Conservation (phyloP, 257 asterid species). For the Gentiana macrophylla region DNA sequence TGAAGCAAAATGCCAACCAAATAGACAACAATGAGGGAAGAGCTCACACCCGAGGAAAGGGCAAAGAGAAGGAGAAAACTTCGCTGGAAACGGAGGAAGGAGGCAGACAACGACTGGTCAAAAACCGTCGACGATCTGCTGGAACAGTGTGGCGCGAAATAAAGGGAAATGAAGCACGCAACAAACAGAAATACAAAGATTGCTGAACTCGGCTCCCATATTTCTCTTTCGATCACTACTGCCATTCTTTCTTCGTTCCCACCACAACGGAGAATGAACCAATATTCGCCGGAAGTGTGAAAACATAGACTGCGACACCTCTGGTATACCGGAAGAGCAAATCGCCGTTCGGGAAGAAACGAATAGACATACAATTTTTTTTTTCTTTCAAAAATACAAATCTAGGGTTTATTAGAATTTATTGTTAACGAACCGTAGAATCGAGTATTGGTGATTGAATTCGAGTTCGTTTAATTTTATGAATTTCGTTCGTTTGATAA, state of each 20-base stretch:
- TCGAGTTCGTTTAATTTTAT: too few relatives aligned
- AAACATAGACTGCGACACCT: background rate
- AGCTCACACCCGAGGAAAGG: conserved; percentile 56
- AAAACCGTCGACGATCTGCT: conserved; percentile 28
- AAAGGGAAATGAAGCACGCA: conserved; percentile 44
- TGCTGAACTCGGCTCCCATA: conserved; percentile 71
- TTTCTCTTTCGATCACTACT: conserved; percentile 58
- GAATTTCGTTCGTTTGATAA: too few relatives aligned
- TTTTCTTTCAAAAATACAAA: too few relatives aligned
- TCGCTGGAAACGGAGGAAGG: conserved; percentile 49
- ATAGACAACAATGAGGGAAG: background rate
- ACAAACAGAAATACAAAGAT: conserved; percentile 40
- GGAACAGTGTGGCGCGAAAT: conserved; percentile 32
- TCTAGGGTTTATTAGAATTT: too few relatives aligned
- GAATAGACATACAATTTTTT: too few relatives aligned
- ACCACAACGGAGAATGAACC: background rate
- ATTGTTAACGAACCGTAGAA: too few relatives aligned
- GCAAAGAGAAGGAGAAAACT: conserved; percentile 55
- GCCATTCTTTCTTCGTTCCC: conserved; percentile 36
- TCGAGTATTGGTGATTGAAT: too few relatives aligned
- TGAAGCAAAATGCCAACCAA: background rate
- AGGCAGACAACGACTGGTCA: conserved; percentile 51
- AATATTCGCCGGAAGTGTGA: background rate
- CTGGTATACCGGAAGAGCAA: too few relatives aligned
- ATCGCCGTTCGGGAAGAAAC: too few relatives aligned